Conservation (phyloP, 306 rosid species). For the Cucurbita ficifolia region DNA sequence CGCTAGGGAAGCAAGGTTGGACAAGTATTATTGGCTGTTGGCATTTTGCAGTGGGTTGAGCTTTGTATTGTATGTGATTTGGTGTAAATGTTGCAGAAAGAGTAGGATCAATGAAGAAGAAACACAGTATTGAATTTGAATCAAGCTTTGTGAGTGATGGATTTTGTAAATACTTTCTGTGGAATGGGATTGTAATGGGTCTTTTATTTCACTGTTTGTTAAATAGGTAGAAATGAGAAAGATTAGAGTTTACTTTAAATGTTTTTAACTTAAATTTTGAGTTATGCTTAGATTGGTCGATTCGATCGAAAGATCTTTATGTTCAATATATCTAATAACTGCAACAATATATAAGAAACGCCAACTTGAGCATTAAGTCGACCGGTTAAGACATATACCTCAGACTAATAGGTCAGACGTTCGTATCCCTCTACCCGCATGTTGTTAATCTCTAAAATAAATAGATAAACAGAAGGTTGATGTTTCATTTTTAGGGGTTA, state of each 20-base stretch:
- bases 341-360: no score
- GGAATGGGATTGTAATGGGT: neutral
- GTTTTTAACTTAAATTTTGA: neutral
- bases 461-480: neutral
- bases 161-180: neutral
- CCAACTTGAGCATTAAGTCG: no score
- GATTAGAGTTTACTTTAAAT: neutral
- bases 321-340: neutral
- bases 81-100: conserved; percentile 36
- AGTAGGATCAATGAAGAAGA: conserved; percentile 28
- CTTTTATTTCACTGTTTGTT: neutral
- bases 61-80: conserved; percentile 35
- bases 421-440: no score
- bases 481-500: neutral
- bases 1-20: conserved; percentile 64
- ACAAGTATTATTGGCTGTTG: conserved; percentile 69
- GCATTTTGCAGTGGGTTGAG: conserved; percentile 38
- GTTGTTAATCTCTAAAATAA: neutral
- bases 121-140: conserved; percentile 11
- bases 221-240: neutral
- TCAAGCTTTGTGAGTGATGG: conserved; percentile 10
- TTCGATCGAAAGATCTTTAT: neutral
- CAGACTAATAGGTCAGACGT: neutral
- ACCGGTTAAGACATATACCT: neutral
- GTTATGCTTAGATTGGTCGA: neutral